A percentile compares a stretch with the other conserved stretches of the same genome.
Conservation (phyloP, 108 stramenopile species). For the Asterionellopsis glacialis region DNA sequence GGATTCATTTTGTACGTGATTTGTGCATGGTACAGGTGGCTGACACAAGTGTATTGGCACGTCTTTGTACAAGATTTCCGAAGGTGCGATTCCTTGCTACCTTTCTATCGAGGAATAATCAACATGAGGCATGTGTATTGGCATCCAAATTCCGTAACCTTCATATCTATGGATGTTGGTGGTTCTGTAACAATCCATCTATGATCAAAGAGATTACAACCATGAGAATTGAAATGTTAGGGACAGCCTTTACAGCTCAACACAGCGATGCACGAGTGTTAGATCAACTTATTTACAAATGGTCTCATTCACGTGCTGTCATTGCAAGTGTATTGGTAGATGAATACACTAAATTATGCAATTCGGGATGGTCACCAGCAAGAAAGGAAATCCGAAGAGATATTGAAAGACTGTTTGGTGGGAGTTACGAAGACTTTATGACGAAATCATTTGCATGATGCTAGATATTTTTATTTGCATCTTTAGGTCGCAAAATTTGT, state of each 20-base stretch:
- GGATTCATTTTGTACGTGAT: too few species aligned
- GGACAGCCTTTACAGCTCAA: slow-evolving; percentile 87
- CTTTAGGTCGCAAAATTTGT: too few species aligned
- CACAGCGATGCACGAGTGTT: slow-evolving; percentile 85
- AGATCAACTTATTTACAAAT: slow-evolving; percentile 92
- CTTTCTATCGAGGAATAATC: slow-evolving; percentile 77
- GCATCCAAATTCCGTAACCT: slow-evolving; percentile 86
- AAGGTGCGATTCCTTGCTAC: slow-evolving; percentile 87
- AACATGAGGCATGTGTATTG: slow-evolving; percentile 86
- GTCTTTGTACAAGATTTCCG: slow-evolving; percentile 62
- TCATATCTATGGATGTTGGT: slow-evolving; percentile 88
- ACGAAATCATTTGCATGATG: slow-evolving; percentile 43
- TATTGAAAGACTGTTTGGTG: slow-evolving; percentile 63
- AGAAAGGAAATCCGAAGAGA: slow-evolving; percentile 68
- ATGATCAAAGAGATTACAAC: slow-evolving; percentile 79
- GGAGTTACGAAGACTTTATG: slow-evolving; percentile 88
- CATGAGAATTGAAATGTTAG: slow-evolving; percentile 87
- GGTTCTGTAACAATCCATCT: slow-evolving; percentile 91
- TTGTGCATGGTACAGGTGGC: slow-evolving; percentile 28
- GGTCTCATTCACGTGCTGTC: slow-evolving; percentile 82
- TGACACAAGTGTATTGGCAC: slow-evolving; percentile 49
- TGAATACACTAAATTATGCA: slow-evolving; percentile 53
- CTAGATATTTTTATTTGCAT: too few species aligned
- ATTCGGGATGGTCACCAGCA: slow-evolving; percentile 48
- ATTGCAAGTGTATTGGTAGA: slow-evolving; percentile 62